phyloP scores from a whole-genome alignment of 371 early-diverging fungal genomes.

The Mucor sp. region DNA sequence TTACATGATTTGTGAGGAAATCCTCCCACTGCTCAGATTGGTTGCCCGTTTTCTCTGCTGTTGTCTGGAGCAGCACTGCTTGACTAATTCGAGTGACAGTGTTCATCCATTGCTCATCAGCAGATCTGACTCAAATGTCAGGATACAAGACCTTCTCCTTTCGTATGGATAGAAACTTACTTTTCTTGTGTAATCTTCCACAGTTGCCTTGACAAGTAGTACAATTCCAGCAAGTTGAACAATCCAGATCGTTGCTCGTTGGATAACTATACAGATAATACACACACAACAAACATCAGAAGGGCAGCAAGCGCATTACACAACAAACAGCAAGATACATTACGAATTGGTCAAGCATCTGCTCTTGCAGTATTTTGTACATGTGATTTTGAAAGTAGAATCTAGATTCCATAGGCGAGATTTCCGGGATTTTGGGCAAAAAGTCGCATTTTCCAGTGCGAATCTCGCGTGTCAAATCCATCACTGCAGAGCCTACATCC shows the following conservation, averaged over 20 bases:
- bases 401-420: slow-evolving; percentile 5
- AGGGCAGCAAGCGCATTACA: neutral
- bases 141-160: neutral
- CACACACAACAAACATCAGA: neutral
- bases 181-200: neutral
- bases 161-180: neutral
- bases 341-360: neutral
- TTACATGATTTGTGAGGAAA: neutral
- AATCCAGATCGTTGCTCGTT: neutral
- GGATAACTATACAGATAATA: neutral
- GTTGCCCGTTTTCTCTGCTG: neutral
- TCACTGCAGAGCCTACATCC: neutral
- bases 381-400: slow-evolving; percentile 18
- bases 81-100: neutral
- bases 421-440: neutral
- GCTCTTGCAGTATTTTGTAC: slow-evolving; percentile 5
- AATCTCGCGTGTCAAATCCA: neutral
- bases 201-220: neutral
- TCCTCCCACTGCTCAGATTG: neutral
- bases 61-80: neutral
- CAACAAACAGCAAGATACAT: neutral
- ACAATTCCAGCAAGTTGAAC: neutral
- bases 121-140: neutral
- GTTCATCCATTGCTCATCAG: neutral
- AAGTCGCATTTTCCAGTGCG: neutral